Evolutionary conservation across 2,329 filamentous ascomycete genomes (phyloP).

Genomic region (Aspergillus pseudonomiae): DNA sequence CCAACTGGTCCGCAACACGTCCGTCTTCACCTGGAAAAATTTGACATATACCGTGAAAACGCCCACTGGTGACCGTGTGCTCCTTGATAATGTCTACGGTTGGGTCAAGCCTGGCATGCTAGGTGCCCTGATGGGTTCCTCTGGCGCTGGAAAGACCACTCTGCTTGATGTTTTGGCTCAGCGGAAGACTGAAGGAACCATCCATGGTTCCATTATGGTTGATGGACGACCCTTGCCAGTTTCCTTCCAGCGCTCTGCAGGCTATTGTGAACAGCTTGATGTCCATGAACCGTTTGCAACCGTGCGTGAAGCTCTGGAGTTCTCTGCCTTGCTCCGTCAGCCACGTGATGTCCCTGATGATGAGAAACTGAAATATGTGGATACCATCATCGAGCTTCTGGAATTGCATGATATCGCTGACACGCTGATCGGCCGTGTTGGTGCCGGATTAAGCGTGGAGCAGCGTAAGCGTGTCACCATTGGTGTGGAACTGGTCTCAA

Average conservation of each 20-base stretch:
- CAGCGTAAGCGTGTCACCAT: constrained; percentile 72
- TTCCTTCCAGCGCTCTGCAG: constrained; percentile 68
- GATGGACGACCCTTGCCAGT: constrained; percentile 63
- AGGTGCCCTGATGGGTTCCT: constrained; percentile 77
- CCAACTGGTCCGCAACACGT: constrained; percentile 63
- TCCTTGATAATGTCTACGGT: constrained; percentile 70
- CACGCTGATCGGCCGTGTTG: constrained; percentile 56
- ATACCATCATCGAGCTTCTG: constrained; percentile 65
- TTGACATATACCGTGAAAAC: constrained; percentile 71
- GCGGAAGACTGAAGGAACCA: constrained; percentile 65
- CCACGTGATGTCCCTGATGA: constrained; percentile 52
- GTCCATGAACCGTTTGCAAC: constrained; percentile 68
- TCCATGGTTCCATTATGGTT: constrained; percentile 66
- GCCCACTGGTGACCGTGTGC: constrained; percentile 54
- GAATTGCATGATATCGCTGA: constrained; percentile 67
- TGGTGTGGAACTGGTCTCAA: constrained; percentile 70
- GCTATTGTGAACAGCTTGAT: constrained; percentile 71
- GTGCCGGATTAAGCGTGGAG: constrained; percentile 60
- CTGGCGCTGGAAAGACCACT: constrained; percentile 75
- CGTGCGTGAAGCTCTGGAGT: constrained; percentile 66
- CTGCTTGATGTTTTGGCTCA: constrained; percentile 75
- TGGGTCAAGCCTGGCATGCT: constrained; percentile 78
- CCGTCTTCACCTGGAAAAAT: constrained; percentile 74
- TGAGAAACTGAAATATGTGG: constrained; percentile 67
- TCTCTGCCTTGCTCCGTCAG: constrained; percentile 66